Evolutionary conservation across 108 stramenopile species (phyloP), one percentile per base, ranked within the genome.

Genomic region (Discostella pseudostelligera): DNA sequence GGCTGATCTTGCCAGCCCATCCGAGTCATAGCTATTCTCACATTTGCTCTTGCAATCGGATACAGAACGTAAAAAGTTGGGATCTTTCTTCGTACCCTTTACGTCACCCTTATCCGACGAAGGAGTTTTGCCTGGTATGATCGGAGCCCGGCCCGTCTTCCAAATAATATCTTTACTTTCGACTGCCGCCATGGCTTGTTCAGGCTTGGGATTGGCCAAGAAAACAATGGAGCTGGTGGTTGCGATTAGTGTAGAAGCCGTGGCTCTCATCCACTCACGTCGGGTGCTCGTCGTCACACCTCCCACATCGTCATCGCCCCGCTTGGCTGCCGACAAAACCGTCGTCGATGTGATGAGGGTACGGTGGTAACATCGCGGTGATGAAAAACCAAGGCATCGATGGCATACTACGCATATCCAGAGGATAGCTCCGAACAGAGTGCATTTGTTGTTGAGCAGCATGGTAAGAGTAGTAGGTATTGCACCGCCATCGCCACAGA

Each of bases 71-170:
- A 93, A 75, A 78, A 93, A 93, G 53, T 70, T 84, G 8, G 88
- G 87, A 72, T 93, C 92, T 58, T 85, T 87, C 59, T 76, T 70
- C 5, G 92, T 90, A 8, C 92, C 92, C 65, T 76, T 80, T 13
- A 65, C 62, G 73, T 89, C 85, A 8, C 65, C 65, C 56, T 87
- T 86, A 45, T 86, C 84, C 42, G n/a, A n/a, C n/a, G n/a, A n/a
- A n/a, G 85, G 82, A 70, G 84, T 86, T 62, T 84, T 63, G 7
- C 89, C 89, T 40, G 87, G 87, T 3, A 86, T 69, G 26, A 68
- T 46, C n/a, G 89, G 89, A 12, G 81, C 42, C 28, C 71, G 69
- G 10, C 84, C 87, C 14, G 84, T 74, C 39, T 75, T 70, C 73
- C 73, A 79, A 11, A 79, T 69, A 21, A 51, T 79, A 14, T 42